Evolutionary conservation across 1,139 yeast genomes (phyloP).

Genomic region (Candida sp.): DNA sequence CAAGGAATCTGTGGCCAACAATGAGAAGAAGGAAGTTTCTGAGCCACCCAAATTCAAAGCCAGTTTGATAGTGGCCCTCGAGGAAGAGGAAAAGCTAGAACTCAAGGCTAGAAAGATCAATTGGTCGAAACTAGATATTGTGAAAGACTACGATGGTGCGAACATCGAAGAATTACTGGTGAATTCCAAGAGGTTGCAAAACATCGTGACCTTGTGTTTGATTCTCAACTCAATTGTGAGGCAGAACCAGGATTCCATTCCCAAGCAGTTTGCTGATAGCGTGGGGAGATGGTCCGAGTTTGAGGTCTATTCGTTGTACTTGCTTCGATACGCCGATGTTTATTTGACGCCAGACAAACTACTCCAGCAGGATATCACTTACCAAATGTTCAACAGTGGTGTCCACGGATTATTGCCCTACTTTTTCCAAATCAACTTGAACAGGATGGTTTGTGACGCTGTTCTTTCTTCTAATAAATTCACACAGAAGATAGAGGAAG

Average conservation of each 20-base stretch:
- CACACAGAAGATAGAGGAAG: conserved; percentile 2
- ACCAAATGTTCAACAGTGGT: conserved; percentile 34
- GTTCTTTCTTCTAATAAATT: conserved; percentile 18
- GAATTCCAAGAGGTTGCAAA: conserved; percentile 35
- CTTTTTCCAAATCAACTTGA: conserved; percentile 38
- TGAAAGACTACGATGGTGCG: conserved; percentile 26
- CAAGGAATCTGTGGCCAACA: background rate
- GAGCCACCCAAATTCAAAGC: conserved; percentile 5
- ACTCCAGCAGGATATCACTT: conserved; percentile 26
- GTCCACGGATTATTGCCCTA: conserved; percentile 35
- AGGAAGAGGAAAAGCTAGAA: conserved; percentile 17
- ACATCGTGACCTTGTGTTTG: conserved; percentile 47
- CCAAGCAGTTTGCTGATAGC: conserved; percentile 15
- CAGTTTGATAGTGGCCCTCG: conserved; percentile 10
- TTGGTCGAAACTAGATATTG: conserved; percentile 25
- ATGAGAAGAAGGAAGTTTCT: background rate
- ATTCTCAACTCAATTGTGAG: conserved; percentile 29
- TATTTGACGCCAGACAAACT: conserved; percentile 25
- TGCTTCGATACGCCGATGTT: conserved; percentile 52
- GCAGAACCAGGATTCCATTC: conserved; percentile 26
- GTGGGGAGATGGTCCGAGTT: conserved; percentile 37
- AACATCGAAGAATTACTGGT: conserved; percentile 36
- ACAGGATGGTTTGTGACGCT: conserved; percentile 36
- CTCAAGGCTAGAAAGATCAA: conserved; percentile 19
- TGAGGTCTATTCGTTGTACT: conserved; percentile 30